Base-by-base conservation (phyloP, 148 eudicot species). In the Heliosperma pusillum region DNA sequence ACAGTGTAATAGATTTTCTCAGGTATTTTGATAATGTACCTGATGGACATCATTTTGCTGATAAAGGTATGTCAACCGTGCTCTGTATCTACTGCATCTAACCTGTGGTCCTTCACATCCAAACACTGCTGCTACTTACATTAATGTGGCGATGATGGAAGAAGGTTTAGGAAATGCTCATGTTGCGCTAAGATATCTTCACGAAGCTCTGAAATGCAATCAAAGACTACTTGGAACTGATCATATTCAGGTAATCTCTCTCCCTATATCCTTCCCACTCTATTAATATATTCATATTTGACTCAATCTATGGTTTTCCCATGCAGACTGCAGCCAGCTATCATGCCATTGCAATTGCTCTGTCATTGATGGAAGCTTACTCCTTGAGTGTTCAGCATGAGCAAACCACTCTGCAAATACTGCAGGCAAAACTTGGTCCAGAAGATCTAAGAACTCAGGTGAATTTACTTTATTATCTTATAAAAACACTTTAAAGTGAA, bases 101-200 rank as follows among this genome's bases (percentile, higher is more conserved):
- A 93, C 98, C 15, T 93, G 98, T 74, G 98, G 98, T 15, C 92
- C 97, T 42, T 93, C 98, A 67, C 98, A 93, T 79, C 98, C 98
- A 60, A 93, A 93, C 77, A 93, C 98, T 52, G 98, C 98, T 42
- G 98, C 98, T 40, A 93, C 98, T 47, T 93, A 93, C 72, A 93
- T 93, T 50, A 93, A 93, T 81, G 93, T 93, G 66, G 98, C 98
- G 40, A 93, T 93, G 98, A 93, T 93, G 98, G 98, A 93, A 79
- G 98, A 93, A 91, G 98, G 98, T 62, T 74, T 93, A 74, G 98
- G 98, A 52, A 93, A 93, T 81, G 97, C 83, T 59, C 98, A 93
- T 80, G 87, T 93, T 84, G 98, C 98, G 52, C 87, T 93, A 55
- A 89, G 98, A 78, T 93, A 91, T 77, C 97, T 93, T 68, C 98